Evolutionary conservation across 2,329 filamentous ascomycete species (phyloP).

Genomic region (Capronia epimyces): DNA sequence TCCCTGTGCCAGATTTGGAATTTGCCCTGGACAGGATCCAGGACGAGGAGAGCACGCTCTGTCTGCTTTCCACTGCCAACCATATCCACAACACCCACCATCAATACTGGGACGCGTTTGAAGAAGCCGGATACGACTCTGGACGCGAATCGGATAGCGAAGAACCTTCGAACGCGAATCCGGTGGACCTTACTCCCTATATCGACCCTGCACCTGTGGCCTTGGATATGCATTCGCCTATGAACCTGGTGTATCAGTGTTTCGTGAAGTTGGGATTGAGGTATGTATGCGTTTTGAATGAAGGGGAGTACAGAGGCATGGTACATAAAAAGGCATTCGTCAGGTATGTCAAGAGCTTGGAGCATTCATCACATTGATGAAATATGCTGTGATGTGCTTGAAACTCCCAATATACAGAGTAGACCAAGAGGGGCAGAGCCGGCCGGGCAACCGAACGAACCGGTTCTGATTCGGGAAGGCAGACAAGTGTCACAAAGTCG

Average conservation of each 20-base stretch:
- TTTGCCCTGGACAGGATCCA: conserved; percentile 81
- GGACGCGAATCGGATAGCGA: conserved; percentile 57
- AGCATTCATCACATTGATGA: conserved; percentile 42
- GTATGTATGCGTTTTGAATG: conserved; percentile 81
- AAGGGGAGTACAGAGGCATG: conserved; percentile 83
- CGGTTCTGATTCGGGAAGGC: too few species aligned
- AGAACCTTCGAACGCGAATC: conserved; percentile 54
- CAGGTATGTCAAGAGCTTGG: conserved; percentile 81
- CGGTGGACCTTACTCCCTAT: conserved; percentile 80
- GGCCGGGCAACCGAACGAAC: neutral
- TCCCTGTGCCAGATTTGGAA: conserved; percentile 89
- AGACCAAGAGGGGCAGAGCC: too few species aligned
- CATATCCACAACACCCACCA: conserved; percentile 41
- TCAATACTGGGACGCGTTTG: conserved; percentile 21
- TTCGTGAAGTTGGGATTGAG: conserved; percentile 90
- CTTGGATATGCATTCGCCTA: conserved; percentile 79
- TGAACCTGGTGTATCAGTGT: conserved; percentile 94
- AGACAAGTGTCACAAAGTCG: too few species aligned
- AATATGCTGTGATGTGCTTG: too few species aligned
- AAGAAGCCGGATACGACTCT: conserved; percentile 35
- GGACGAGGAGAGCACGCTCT: conserved; percentile 61
- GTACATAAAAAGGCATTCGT: conserved; percentile 98
- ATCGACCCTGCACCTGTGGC: conserved; percentile 89
- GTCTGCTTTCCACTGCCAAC: conserved; percentile 68
- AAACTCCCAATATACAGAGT: too few species aligned